phyloP scores from a whole-genome alignment of 192 early-diverging fungal species.

The Gamsiella multidivaricata region DNA sequence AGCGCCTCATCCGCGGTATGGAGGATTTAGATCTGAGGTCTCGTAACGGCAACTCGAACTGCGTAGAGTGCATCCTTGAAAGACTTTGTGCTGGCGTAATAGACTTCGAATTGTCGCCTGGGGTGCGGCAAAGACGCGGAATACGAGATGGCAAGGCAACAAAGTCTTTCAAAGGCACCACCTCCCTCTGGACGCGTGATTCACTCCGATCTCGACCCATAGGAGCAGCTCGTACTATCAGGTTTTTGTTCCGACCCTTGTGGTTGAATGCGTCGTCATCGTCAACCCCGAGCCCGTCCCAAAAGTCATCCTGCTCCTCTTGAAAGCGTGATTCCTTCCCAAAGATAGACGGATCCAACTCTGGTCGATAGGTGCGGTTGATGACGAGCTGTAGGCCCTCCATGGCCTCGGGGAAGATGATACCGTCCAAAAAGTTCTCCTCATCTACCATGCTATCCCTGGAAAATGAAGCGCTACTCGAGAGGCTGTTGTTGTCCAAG shows the following conservation, averaged over 20 bases:
- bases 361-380: slow-evolving; percentile 16
- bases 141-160: slow-evolving; percentile 37
- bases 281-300: slow-evolving; percentile 34
- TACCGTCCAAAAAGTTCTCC: slow-evolving; percentile 24
- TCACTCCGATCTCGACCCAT: slow-evolving; percentile 29
- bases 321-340: slow-evolving; percentile 29
- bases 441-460: slow-evolving; percentile 15
- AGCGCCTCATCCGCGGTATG: slow-evolving; percentile 29
- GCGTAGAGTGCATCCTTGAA: slow-evolving; percentile 25
- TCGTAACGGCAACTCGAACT: slow-evolving; percentile 23
- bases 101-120: slow-evolving; percentile 22
- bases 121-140: slow-evolving; percentile 27
- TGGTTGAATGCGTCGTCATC: slow-evolving; percentile 11
- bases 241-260: slow-evolving; percentile 28
- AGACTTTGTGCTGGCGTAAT: slow-evolving; percentile 31
- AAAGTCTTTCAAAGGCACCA: slow-evolving; percentile 47
- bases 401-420: slow-evolving; percentile 34
- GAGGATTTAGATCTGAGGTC: slow-evolving; percentile 36
- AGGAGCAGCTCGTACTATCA: slow-evolving; percentile 11
- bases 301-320: slow-evolving; percentile 40
- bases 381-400: slow-evolving; percentile 17
- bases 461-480: slow-evolving; percentile 19
- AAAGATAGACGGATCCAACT: slow-evolving; percentile 23
- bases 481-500: slow-evolving; percentile 24
- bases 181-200: slow-evolving; percentile 33